Evolutionary conservation across 2,329 filamentous ascomycete species (phyloP), one percentile per base, ranked within the genome.

Genomic region (Pyricularia sp.): DNA sequence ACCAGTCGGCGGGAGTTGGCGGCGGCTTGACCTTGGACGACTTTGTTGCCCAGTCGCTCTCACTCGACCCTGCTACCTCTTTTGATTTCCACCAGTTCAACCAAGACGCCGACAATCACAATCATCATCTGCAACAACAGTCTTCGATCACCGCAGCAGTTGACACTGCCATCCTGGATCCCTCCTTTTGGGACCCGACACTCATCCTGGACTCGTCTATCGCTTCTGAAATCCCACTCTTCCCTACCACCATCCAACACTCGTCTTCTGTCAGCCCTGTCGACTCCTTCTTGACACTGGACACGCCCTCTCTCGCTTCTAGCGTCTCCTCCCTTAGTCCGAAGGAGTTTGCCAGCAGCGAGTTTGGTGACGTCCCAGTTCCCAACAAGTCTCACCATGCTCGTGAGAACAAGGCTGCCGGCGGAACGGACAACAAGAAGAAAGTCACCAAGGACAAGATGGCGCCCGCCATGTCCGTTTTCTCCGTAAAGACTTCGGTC

Each of bases 271-370:
- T 63, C 26, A 63, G 59, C 59, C 59, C 59, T 26, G 59, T 30
- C 58, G 55, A 61, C 66, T 68, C 66, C 12, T 61, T 68, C 66
- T 26, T 33, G 42, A 59, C 23, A 42, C 20, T 68, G 66, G 66
- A 68, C 30, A 63, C 58, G 55, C 66, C 66, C 9, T 68, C 66
- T 26, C 66, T 68, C n/a, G 66, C 50, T 25, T 68, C 66, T 26
- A 68, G 66, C 42, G 66, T 68, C 66, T 68, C 66, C 31, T 68
- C 66, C 11, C 30, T 63, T 55, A 68, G 66, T 58, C 66, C 66
- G 28, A 68, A 68, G 30, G 66, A 68, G 66, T 50, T 67, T 28
- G 42, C 26, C 25, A n/a, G 50, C 42, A 50, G 65, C 31, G 65
- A 67, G 23, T 55, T 67, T 28, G 65, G 17, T 42, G 65, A 30